phyloP scores from a whole-genome alignment of 2,329 filamentous ascomycete species.

The Lecanoromycetidae sp. region DNA sequence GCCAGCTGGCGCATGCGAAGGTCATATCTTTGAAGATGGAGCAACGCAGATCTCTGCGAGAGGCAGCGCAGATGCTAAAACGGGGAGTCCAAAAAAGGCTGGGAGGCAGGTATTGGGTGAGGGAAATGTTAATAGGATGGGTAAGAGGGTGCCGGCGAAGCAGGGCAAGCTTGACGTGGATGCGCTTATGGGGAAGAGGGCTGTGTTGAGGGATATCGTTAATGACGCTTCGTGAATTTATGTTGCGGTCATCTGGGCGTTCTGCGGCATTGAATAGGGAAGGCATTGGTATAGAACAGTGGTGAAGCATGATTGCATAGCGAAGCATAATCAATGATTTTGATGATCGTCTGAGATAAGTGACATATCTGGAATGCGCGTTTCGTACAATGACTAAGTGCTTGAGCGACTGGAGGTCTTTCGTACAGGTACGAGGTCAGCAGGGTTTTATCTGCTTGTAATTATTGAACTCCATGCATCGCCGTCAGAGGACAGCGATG shows the following conservation, averaged over 20 bases:
- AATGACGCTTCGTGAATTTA: constrained; percentile 42
- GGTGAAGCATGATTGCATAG: background rate
- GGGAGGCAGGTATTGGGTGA: constrained; percentile 19
- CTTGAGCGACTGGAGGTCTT: too few relatives aligned
- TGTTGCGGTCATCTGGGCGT: background rate
- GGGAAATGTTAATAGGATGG: constrained; percentile 27
- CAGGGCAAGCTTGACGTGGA: constrained; percentile 40
- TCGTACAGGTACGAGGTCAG: too few relatives aligned
- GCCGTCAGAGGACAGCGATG: background rate
- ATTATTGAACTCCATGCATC: too few relatives aligned
- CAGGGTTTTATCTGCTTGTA: background rate
- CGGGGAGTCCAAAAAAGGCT: background rate
- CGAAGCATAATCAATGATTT: too few relatives aligned
- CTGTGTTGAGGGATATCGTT: constrained; percentile 63
- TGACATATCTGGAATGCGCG: too few relatives aligned
- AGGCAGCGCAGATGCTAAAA: constrained; percentile 3
- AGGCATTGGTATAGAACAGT: background rate
- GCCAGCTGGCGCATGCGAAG: constrained; percentile 48
- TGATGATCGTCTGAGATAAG: too few relatives aligned
- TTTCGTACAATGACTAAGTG: too few relatives aligned
- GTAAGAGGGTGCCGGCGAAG: constrained; percentile 42
- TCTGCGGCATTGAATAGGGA: background rate
- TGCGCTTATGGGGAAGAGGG: constrained; percentile 51
- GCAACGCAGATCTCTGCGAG: constrained; percentile 31
- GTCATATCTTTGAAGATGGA: constrained; percentile 54